Evolutionary conservation across 331 rosid species (phyloP).

Genomic region (Erythrophleum ivorense): DNA sequence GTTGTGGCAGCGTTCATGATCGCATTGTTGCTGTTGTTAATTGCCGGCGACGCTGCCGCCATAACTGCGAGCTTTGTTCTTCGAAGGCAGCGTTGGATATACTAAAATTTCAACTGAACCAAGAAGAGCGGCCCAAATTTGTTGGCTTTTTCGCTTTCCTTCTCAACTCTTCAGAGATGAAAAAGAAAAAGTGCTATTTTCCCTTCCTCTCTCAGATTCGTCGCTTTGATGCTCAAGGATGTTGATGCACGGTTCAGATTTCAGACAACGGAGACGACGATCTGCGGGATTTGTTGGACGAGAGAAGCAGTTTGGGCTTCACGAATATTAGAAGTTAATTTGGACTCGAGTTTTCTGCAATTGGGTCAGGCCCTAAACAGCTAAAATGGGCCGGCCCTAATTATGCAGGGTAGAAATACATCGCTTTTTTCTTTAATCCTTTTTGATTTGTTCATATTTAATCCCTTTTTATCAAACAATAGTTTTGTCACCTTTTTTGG

Average conservation of each 20-base stretch:
- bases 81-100: background rate
- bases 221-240: background rate
- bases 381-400: too few species aligned
- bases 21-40: constrained; percentile 43
- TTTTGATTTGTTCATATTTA: too few species aligned
- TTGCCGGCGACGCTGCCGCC: constrained; percentile 72
- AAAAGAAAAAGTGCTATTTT: background rate
- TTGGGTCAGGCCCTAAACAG: background rate
- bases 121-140: background rate
- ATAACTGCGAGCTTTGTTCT: constrained; percentile 36
- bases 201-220: background rate
- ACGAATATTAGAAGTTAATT: too few species aligned
- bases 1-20: background rate
- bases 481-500: too few species aligned
- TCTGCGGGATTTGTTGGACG: background rate
- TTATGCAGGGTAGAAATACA: too few species aligned
- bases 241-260: background rate
- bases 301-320: background rate
- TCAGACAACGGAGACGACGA: background rate
- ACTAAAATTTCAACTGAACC: background rate
- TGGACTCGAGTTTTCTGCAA: background rate
- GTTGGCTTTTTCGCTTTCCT: background rate
- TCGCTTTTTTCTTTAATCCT: too few species aligned
- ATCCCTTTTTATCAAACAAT: too few species aligned
- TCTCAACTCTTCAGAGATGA: background rate